A percentile compares a stretch with the other conserved stretches of the same genome.
Conservation (phyloP, 371 early-diverging fungal genomes). For the Zychaea mexicana region DNA sequence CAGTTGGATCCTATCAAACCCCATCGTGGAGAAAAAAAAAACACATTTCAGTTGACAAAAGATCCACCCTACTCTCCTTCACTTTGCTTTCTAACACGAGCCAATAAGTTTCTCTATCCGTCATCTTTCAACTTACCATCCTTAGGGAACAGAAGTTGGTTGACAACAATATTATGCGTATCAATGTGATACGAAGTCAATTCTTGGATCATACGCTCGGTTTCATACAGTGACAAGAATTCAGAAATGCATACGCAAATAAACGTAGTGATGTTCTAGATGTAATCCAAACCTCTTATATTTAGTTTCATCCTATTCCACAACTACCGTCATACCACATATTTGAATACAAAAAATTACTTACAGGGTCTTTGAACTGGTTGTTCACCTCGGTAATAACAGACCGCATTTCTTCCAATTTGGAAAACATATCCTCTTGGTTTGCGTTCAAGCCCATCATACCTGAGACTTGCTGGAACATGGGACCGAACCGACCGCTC, state of each 20-base stretch:
- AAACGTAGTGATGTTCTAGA: constrained; percentile 94
- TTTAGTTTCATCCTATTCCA: too few species aligned
- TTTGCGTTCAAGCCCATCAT: constrained; percentile 93
- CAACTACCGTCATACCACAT: too few species aligned
- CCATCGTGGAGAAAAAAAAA: neutral
- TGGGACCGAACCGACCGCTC: constrained; percentile 91
- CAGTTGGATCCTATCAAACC: constrained; percentile 88
- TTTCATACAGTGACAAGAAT: constrained; percentile 98
- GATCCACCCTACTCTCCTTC: neutral
- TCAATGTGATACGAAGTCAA: constrained; percentile 95
- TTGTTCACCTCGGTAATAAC: constrained; percentile 95
- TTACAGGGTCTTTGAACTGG: constrained; percentile 95
- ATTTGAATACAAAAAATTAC: constrained; percentile 13
- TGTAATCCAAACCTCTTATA: neutral
- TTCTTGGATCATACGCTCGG: constrained; percentile 99
- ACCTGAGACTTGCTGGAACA: constrained; percentile 96
- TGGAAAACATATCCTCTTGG: constrained; percentile 94
- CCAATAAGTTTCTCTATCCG: neutral
- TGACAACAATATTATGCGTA: constrained; percentile 98
- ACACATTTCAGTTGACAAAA: neutral
- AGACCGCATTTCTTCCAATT: constrained; percentile 92
- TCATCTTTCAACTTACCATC: constrained; percentile 57
- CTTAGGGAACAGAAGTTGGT: constrained; percentile 96
- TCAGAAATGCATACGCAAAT: constrained; percentile 99
- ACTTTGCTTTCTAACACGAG: neutral